A percentile compares a stretch with the other conserved stretches of the same genome.
phyloP scores from a whole-genome alignment of 208 protist species.

The Crithidia thermophila region DNA sequence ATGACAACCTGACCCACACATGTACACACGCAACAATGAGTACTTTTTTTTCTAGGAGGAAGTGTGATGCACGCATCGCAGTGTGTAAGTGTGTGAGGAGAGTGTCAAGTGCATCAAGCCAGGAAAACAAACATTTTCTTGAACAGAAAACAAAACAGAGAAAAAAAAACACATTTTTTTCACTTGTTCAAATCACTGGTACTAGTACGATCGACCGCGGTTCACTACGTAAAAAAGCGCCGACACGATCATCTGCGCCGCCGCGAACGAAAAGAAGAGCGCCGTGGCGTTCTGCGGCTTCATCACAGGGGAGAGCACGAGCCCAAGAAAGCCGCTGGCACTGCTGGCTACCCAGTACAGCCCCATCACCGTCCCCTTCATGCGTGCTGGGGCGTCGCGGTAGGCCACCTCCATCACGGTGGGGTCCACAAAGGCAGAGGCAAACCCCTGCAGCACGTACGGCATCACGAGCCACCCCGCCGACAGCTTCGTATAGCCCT shows the following conservation, averaged over 20 bases:
- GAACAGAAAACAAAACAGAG: not conserved
- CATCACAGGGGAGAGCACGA: conserved; percentile 68
- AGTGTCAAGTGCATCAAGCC: conserved; percentile 3
- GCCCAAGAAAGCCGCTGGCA: conserved; percentile 59
- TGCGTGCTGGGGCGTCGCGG: conserved; percentile 49
- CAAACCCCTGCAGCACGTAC: conserved; percentile 63
- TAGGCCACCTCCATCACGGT: conserved; percentile 74
- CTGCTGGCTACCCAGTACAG: conserved; percentile 72
- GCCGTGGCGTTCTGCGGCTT: conserved; percentile 43
- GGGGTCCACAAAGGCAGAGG: conserved; percentile 68
- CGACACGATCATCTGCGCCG: conserved; percentile 37
- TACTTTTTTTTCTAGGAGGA: too few species aligned
- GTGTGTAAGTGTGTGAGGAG: too few species aligned
- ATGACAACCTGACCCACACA: too few species aligned
- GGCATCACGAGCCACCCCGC: conserved; percentile 54
- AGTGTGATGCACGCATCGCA: too few species aligned
- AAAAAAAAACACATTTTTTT: not conserved
- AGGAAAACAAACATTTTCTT: not conserved
- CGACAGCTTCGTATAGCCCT: conserved; percentile 34
- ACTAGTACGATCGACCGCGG: conserved; percentile 6
- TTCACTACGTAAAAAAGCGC: conserved; percentile 51
- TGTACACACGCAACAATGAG: too few species aligned
- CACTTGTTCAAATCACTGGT: not conserved
- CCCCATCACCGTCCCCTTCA: conserved; percentile 71
- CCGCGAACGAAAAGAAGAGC: conserved; percentile 56